Percentiles rank a stretch among this genome's conserved stretches.
These are phyloP conservation scores for Fusarium lyarnte DNA, from an alignment of 2,329 filamentous ascomycete species.

Conservation along the genomic window DNA sequence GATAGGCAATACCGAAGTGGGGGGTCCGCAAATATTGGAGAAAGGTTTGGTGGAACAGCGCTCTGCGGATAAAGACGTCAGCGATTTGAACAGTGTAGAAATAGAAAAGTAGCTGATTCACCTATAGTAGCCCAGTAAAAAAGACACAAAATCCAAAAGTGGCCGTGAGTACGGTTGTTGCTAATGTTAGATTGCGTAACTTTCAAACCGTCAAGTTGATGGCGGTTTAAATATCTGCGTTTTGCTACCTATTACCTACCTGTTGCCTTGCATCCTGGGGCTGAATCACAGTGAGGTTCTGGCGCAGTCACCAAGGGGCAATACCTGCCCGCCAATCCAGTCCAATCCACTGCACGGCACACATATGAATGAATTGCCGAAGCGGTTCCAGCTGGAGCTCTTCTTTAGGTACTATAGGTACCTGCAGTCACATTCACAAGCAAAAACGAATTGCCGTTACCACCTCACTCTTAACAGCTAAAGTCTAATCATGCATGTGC, in stretches of 20 bases:
- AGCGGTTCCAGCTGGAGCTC: not conserved
- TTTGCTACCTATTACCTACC: not conserved
- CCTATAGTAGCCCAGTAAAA: not conserved
- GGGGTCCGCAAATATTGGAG: conserved; percentile 34
- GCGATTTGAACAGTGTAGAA: conserved; percentile 10
- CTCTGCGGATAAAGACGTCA: conserved; percentile 32
- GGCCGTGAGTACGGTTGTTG: not conserved
- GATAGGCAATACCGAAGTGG: conserved; percentile 22
- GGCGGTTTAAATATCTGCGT: conserved; percentile 7
- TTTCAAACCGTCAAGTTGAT: conserved; percentile 3
- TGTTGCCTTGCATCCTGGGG: conserved; percentile 37
- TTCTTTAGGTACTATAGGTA: not conserved
- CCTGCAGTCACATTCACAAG: not conserved
- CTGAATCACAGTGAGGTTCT: conserved; percentile 18
- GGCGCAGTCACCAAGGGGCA: not conserved
- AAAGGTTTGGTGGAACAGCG: conserved; percentile 35
- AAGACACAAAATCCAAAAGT: not conserved
- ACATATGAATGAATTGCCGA: not conserved
- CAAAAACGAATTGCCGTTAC: not conserved
- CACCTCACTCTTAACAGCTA: not conserved
- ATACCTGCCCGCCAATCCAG: not conserved
- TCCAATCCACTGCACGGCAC: not conserved
- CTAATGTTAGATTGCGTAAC: not conserved
- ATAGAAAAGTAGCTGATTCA: not conserved
- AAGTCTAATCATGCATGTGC: not conserved